These are phyloP conservation scores for Diaporthe citri DNA, from an alignment of 2,329 filamentous ascomycete genomes.

Conservation along the genomic window DNA sequence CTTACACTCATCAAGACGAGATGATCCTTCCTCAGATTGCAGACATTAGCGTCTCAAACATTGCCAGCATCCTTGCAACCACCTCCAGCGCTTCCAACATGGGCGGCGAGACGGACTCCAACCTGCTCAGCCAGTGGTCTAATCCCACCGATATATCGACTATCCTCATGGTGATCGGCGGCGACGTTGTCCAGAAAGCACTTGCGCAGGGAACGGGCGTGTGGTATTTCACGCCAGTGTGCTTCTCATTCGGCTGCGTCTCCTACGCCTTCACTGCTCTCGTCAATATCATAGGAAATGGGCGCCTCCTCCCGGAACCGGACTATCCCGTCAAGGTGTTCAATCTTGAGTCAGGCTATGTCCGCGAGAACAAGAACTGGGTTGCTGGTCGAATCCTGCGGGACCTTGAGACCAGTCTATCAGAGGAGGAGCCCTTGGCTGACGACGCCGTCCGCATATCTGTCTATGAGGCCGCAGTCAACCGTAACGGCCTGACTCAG, in stretches of 20 bases:
- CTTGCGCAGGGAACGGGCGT: not conserved
- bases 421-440: not conserved
- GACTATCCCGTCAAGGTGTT: not conserved
- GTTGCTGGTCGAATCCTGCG: not conserved
- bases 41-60: not conserved
- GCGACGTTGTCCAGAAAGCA: not conserved
- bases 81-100: not conserved
- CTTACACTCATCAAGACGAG: not conserved
- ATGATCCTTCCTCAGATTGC: not conserved
- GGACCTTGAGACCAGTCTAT: not conserved
- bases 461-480: slow-evolving; percentile 1
- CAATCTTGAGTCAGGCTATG: not conserved
- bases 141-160: not conserved
- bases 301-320: not conserved
- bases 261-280: not conserved
- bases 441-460: not conserved
- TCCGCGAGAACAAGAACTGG: not conserved
- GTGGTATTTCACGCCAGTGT: not conserved
- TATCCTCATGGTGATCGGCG: not conserved
- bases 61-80: not conserved
- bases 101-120: not conserved
- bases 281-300: not conserved
- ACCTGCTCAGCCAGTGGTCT: not conserved
- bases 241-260: not conserved
- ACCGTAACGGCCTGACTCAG: not conserved